These are phyloP conservation scores for Tritrichomonas musculus DNA, from an alignment of 208 protist genomes.

Conservation along the genomic window DNA sequence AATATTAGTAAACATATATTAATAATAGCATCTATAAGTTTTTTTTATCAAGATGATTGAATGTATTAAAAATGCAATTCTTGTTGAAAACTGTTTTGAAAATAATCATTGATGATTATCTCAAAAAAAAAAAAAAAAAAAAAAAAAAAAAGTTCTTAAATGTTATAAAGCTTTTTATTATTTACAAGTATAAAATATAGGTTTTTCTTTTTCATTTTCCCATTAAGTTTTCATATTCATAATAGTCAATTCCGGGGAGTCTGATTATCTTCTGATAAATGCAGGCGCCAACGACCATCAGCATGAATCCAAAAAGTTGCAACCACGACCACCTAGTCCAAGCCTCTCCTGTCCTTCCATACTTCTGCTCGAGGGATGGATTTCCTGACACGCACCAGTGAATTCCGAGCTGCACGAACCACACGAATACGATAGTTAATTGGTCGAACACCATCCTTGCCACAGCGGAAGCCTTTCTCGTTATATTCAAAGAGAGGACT, in stretches of 20 bases:
- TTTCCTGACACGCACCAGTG: background rate
- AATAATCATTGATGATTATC: no score
- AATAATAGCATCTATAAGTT: no score
- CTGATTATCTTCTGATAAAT: background rate
- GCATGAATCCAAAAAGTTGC: background rate
- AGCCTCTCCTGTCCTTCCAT: background rate
- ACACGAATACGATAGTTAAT: slow-evolving; percentile 4
- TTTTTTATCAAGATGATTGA: no score
- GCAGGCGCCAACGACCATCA: background rate
- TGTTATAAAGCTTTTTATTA: no score
- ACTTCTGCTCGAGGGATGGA: background rate
- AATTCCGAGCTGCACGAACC: background rate
- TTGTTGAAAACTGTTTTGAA: no score
- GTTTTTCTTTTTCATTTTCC: no score
- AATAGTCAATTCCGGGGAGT: background rate
- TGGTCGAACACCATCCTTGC: slow-evolving; percentile 24
- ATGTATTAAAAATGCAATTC: no score
- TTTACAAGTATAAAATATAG: no score
- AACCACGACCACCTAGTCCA: background rate
- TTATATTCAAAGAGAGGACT: background rate
- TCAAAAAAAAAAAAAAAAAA: no score
- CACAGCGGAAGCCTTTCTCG: background rate
- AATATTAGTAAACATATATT: no score
- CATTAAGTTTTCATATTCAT: no score
- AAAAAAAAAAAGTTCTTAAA: no score